phyloP scores from a whole-genome alignment of 257 asterid species.

The Capsicum rhomboideum region DNA sequence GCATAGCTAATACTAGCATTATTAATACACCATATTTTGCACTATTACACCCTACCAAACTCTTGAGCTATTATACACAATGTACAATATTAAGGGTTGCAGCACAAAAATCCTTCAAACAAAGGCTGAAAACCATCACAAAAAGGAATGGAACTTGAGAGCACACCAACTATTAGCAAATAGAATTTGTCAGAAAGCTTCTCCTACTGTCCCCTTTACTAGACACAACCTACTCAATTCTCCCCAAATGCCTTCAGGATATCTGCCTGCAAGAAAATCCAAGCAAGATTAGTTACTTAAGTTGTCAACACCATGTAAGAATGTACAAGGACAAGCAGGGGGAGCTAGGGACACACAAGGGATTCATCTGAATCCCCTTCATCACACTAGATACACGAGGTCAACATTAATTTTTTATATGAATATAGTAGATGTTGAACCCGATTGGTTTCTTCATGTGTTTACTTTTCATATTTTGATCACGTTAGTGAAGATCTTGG shows the following conservation, averaged over 20 bases:
- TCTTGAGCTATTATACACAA: neutral
- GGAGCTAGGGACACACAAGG: neutral
- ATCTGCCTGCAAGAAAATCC: slow-evolving; percentile 42
- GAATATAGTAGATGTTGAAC: neutral
- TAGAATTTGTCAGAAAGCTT: neutral
- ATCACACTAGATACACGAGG: neutral
- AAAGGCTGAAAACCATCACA: neutral
- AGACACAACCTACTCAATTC: slow-evolving; percentile 10
- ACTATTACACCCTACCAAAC: no score
- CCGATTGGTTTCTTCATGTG: neutral
- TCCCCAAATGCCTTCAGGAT: slow-evolving; percentile 61
- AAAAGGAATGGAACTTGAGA: neutral
- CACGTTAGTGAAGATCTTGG: neutral
- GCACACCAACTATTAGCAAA: neutral
- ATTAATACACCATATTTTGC: no score
- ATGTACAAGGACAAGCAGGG: neutral
- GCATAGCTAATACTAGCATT: no score
- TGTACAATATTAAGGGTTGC: neutral
- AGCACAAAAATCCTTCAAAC: neutral
- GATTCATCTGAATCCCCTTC: neutral
- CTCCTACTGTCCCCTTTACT: neutral
- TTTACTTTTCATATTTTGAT: neutral
- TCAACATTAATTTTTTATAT: no score
- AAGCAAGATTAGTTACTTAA: neutral
- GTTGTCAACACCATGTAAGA: neutral